A percentile compares a stretch with the other conserved stretches of the same genome.
Evolutionary conservation across 331 rosid genomes (phyloP).

Genomic region (Acacia pycnantha): DNA sequence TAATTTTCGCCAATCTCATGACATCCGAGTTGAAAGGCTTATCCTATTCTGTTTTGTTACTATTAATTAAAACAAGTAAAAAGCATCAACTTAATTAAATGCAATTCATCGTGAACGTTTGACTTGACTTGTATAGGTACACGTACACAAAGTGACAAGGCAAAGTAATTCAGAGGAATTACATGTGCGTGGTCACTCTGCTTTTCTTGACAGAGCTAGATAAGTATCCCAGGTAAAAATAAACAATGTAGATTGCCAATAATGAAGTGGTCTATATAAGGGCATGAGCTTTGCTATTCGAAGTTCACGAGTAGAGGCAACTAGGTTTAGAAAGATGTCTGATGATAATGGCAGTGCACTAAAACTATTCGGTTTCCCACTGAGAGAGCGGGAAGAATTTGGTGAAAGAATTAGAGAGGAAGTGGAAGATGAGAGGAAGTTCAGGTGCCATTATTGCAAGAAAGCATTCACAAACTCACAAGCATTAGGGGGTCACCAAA

Average conservation of each 20-base stretch:
- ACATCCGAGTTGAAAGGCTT: background rate
- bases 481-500: slow-evolving; percentile 82
- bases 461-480: slow-evolving; percentile 60
- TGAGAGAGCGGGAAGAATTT: slow-evolving; percentile 39
- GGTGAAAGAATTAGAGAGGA: slow-evolving; percentile 14
- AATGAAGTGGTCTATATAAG: slow-evolving; percentile 2
- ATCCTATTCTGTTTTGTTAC: background rate
- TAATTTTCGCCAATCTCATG: background rate
- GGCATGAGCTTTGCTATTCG: background rate
- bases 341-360: slow-evolving; percentile 27
- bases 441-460: slow-evolving; percentile 64
- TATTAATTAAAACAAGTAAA: background rate
- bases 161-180: background rate
- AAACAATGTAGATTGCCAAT: background rate
- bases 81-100: background rate
- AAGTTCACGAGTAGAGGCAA: background rate
- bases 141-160: background rate
- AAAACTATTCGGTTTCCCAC: slow-evolving; percentile 49
- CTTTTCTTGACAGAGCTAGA: background rate
- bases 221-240: background rate
- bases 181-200: background rate
- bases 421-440: slow-evolving; percentile 39
- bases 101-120: background rate
- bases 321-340: slow-evolving; percentile 22
- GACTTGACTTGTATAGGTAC: background rate